Percentiles rank a stretch among this genome's conserved stretches.
These are phyloP conservation scores for Clavulina sp. DNA, from an alignment of 768 basidiomycete species.

Conservation along the genomic window DNA sequence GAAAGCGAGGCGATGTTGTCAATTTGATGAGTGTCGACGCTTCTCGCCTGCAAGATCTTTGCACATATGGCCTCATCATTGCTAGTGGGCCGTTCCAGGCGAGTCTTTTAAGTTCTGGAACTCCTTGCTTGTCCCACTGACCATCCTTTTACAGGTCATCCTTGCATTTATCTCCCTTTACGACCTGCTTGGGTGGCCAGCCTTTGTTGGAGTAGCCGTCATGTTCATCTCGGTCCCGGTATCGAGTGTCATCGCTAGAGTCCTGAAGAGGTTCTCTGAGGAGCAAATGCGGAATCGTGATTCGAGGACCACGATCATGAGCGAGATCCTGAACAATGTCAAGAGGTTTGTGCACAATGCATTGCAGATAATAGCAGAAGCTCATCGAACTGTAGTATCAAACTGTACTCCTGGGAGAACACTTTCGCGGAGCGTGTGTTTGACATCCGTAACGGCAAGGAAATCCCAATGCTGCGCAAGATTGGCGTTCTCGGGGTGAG, in stretches of 20 bases:
- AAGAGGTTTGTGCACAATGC: conserved; percentile 26
- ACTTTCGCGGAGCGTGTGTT: conserved; percentile 67
- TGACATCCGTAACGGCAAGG: conserved; percentile 66
- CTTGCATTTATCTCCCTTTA: conserved; percentile 85
- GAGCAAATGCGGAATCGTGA: conserved; percentile 79
- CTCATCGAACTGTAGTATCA: conserved; percentile 39
- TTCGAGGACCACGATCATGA: conserved; percentile 45
- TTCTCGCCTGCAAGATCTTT: conserved; percentile 59
- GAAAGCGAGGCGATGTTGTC: conserved; percentile 78
- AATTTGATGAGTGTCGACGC: conserved; percentile 87
- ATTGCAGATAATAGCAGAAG: conserved; percentile 21
- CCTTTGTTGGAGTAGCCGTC: conserved; percentile 74
- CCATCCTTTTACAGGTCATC: conserved; percentile 34
- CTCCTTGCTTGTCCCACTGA: neutral
- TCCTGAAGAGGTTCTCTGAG: conserved; percentile 61
- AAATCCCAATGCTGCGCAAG: conserved; percentile 62
- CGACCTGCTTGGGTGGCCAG: conserved; percentile 77
- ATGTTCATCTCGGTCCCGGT: conserved; percentile 72
- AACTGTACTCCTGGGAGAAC: conserved; percentile 89
- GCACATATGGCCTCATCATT: conserved; percentile 66
- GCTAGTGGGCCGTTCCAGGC: conserved; percentile 78
- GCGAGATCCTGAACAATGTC: conserved; percentile 83
- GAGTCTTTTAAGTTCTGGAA: neutral
- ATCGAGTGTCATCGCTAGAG: conserved; percentile 52
- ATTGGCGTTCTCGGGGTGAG: conserved; percentile 60